phyloP scores from a whole-genome alignment of 2,329 filamentous ascomycete species.

The Penicillium sp. region DNA sequence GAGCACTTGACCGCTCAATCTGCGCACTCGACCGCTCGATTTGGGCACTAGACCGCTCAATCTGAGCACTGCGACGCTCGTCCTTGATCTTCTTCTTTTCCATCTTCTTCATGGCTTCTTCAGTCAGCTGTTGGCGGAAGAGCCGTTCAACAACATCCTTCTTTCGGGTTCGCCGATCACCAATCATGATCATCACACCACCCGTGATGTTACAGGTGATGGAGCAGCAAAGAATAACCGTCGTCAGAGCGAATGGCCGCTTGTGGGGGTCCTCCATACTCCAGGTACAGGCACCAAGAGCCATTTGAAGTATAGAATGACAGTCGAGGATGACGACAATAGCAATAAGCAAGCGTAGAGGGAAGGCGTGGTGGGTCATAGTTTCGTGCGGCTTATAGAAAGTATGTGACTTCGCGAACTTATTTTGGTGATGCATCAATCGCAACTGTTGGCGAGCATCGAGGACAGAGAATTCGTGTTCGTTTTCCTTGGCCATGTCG shows the following conservation, averaged over 20 bases:
- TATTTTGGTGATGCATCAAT: slow-evolving; percentile 73
- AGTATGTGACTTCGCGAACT: slow-evolving; percentile 78
- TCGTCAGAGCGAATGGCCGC: slow-evolving; percentile 71
- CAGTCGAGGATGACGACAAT: slow-evolving; percentile 77
- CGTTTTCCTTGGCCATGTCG: slow-evolving; percentile 46
- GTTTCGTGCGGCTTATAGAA: slow-evolving; percentile 92
- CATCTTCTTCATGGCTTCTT: slow-evolving; percentile 60
- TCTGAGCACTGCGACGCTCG: slow-evolving; percentile 27
- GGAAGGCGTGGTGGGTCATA: slow-evolving; percentile 76
- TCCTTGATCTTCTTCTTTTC: slow-evolving; percentile 51
- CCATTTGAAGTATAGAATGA: slow-evolving; percentile 77
- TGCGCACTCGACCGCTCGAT: background rate
- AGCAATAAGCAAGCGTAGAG: slow-evolving; percentile 69
- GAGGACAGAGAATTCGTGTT: slow-evolving; percentile 63
- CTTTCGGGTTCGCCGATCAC: slow-evolving; percentile 75
- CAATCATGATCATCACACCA: slow-evolving; percentile 72
- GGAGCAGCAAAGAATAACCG: slow-evolving; percentile 75
- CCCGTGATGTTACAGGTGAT: slow-evolving; percentile 76
- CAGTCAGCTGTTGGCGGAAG: slow-evolving; percentile 72
- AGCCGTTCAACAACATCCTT: slow-evolving; percentile 80
- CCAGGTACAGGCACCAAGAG: slow-evolving; percentile 76
- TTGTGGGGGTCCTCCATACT: slow-evolving; percentile 65
- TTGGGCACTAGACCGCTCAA: slow-evolving; percentile 10
- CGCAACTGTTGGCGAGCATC: slow-evolving; percentile 65
- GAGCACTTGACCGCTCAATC: slow-evolving; percentile 13